Conservation (phyloP, 2,329 filamentous ascomycete species). For the Cercospora zeae-maydis region DNA sequence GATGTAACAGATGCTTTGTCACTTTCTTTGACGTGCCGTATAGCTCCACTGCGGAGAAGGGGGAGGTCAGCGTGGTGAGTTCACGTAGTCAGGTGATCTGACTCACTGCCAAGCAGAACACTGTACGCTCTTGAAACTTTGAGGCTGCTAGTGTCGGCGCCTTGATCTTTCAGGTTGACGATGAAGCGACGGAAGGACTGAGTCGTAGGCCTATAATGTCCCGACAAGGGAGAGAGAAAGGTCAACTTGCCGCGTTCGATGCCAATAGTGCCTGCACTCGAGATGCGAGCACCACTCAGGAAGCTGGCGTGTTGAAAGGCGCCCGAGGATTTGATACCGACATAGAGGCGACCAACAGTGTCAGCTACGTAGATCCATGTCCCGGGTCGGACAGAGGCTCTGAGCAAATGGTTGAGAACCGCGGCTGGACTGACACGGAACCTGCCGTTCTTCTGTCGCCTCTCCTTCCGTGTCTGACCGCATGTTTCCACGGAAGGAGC, state of each 20-base stretch:
- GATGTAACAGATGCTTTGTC: constrained; percentile 54
- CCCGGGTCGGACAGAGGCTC: constrained; percentile 73
- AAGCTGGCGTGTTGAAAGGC: constrained; percentile 92
- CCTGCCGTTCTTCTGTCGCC: constrained; percentile 37
- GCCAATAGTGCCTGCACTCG: constrained; percentile 77
- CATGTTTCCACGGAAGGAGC: constrained; percentile 29
- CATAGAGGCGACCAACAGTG: constrained; percentile 76
- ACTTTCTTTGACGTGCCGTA: constrained; percentile 68
- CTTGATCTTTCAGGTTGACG: constrained; percentile 63
- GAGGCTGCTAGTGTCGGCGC: constrained; percentile 73
- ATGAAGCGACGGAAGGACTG: constrained; percentile 80
- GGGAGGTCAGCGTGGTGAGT: background rate
- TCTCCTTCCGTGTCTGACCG: constrained; percentile 45
- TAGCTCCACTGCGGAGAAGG: constrained; percentile 57
- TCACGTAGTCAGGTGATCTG: background rate
- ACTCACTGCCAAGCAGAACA: constrained; percentile 60
- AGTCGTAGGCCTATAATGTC: constrained; percentile 81
- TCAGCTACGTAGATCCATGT: constrained; percentile 93
- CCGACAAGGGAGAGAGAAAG: constrained; percentile 63
- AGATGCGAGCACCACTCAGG: constrained; percentile 74
- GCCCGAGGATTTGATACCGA: constrained; percentile 82
- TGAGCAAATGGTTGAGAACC: constrained; percentile 72
- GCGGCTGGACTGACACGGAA: constrained; percentile 67
- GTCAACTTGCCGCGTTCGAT: constrained; percentile 74
- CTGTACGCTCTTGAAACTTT: constrained; percentile 68